Evolutionary conservation across 306 rosid species (phyloP).

Genomic region (Castanea crenata): DNA sequence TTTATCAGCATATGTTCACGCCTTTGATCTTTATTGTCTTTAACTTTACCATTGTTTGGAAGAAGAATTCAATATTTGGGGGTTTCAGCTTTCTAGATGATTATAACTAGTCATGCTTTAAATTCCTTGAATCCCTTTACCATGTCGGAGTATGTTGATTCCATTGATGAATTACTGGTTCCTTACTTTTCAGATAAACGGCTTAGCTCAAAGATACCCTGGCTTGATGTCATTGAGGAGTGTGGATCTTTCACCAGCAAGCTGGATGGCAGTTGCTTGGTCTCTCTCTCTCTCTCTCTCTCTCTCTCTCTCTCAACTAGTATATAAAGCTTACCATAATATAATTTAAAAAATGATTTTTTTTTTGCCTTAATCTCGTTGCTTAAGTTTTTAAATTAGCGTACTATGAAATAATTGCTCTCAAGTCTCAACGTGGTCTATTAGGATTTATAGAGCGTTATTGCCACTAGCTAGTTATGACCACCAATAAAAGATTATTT

Average conservation of each 20-base stretch:
- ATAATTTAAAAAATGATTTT: background rate
- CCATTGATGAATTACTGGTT: constrained; percentile 12
- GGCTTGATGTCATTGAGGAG: constrained; percentile 88
- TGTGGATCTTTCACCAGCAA: constrained; percentile 97
- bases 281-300: constrained; percentile 36
- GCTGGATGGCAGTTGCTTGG: constrained; percentile 99
- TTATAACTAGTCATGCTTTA: background rate
- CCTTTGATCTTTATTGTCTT: constrained; percentile 22
- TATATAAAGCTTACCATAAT: background rate
- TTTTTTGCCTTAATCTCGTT: too few relatives aligned
- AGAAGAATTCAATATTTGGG: constrained; percentile 22
- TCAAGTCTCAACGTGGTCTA: background rate
- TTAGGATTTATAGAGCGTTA: background rate
- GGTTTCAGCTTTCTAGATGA: constrained; percentile 17
- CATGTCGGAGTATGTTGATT: constrained; percentile 16
- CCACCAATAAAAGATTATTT: background rate
- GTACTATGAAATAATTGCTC: background rate
- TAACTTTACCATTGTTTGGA: constrained; percentile 11
- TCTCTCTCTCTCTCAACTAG: background rate
- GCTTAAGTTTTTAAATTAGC: background rate
- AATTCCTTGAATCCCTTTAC: background rate
- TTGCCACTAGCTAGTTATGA: background rate
- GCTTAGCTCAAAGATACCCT: constrained; percentile 74
- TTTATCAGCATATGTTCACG: constrained; percentile 39
- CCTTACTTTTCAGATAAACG: constrained; percentile 55